Evolutionary conservation across 2,329 filamentous ascomycete genomes (phyloP), one percentile per base, ranked within the genome.

Genomic region (Alternaria ethzedia): DNA sequence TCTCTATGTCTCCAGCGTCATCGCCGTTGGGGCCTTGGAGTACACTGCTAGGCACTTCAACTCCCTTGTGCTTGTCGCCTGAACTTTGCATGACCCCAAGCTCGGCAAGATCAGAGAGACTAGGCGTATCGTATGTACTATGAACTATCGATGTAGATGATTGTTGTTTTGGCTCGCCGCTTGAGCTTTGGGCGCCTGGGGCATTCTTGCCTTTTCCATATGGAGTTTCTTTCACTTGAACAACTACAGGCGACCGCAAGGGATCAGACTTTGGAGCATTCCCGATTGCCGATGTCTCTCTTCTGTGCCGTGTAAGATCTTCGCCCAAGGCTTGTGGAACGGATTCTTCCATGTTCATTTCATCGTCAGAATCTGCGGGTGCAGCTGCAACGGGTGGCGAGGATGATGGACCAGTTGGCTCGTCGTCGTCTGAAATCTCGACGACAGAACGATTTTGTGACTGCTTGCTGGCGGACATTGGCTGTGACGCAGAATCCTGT

Each of bases 221-320:
- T 3, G 75, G 76, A 2, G 77, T 79, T 49, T 78, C 75, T 36
- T 73, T 70, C 0, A 79, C 76, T 20, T 74, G 75, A 2, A 79
- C 66, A 20, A 70, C 50, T 7, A 70, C 57, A 5, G 55, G 59
- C 21, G 57, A 45, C 0, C 26, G 59, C 6, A 58, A 21, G 20
- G 57, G 46, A 9, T 4, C 45, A 32, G 32, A 32, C 17, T n/a
- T 20, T 17, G 32, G 21, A n/a, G 15, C 46, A 1, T 17, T 46
- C 2, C 25, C 12, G n/a, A 21, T 47, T 3, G 43, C 25, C 21
- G 10, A 23, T 30, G 44, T 30, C n/a, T 30, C 9, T 9, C 15
- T 6, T 9, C 41, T 32, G 15, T 30, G 46, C 25, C 59, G 46
- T n/a, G 54, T 32, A 30, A 59, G 25, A 23, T 74, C 71, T 23